A percentile compares a stretch with the other conserved stretches of the same genome.
These are phyloP conservation scores for Hypsizygus ulmarius DNA, from an alignment of 1,284 basidiomycete genomes.

Conservation along the genomic window DNA sequence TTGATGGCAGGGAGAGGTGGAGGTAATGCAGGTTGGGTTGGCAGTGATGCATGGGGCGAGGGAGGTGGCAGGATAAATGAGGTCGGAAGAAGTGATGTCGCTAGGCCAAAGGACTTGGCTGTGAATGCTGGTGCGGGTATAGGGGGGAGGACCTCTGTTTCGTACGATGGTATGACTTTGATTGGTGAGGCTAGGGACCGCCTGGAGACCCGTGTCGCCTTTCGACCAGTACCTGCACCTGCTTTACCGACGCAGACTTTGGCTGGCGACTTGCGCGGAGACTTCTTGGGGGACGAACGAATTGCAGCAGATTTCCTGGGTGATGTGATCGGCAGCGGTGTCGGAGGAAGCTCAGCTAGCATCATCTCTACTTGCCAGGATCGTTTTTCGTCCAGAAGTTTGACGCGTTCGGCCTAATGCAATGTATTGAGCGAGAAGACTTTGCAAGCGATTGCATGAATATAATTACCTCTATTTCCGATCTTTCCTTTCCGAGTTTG, in stretches of 20 bases:
- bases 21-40: conserved; percentile 38
- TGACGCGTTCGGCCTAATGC: conserved; percentile 56
- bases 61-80: conserved; percentile 72
- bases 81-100: conserved; percentile 49
- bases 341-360: conserved; percentile 54
- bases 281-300: conserved; percentile 33
- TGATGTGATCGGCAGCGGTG: conserved; percentile 32
- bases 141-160: conserved; percentile 65
- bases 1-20: conserved; percentile 21
- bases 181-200: conserved; percentile 39
- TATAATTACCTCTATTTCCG: conserved; percentile 60
- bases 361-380: conserved; percentile 63
- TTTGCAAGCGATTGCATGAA: background rate
- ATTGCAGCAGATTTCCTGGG: conserved; percentile 22
- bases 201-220: conserved; percentile 44
- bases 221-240: conserved; percentile 29
- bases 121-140: conserved; percentile 30
- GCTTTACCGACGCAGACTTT: conserved; percentile 41
- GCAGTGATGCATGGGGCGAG: conserved; percentile 60
- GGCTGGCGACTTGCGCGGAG: conserved; percentile 29
- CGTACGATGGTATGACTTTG: conserved; percentile 52
- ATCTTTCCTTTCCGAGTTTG: conserved; percentile 63
- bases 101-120: conserved; percentile 22
- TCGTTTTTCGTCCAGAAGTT: conserved; percentile 65
- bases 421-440: conserved; percentile 4